Evolutionary conservation across 371 early-diverging fungal genomes (phyloP), one percentile per base, ranked within the genome.

Genomic region (Smittium mucronatum): DNA sequence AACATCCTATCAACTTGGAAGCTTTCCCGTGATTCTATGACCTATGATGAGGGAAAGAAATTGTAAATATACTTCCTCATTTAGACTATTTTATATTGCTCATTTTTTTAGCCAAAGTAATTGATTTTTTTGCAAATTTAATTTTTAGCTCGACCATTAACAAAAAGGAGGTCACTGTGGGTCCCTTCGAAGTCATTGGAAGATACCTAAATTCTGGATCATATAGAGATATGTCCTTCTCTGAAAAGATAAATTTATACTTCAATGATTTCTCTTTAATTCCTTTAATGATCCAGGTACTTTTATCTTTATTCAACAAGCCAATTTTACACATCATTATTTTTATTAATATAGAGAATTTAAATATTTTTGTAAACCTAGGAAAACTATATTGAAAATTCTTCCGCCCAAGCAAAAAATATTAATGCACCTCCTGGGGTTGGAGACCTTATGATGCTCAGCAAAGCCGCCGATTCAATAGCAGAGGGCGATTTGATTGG

Each of bases 1-100:
- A 99, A 98, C 77, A 85, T 93, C 68, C 74, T 99, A 63, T 94
- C 97, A 1, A 90, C 91, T 8, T 96, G 91, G 75, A 83, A 89
- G 36, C 76, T 95, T 28, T 79, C 80, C 11, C 77, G 83, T 68
- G 74, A 78, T 16, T 77, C 76, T 0, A 87, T 99, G 86, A 76
- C 81, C 34, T 95, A 86, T 72, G 91, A 95, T 71, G 84, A 93
- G 68, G 88, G 93, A 34, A 91, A 92, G 68, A 75, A 74, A 29
- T 79, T 90, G 70, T 70, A 70, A n/a, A 60, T 26, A 16, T 57
- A 8, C 86, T 26, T 59, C 21, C 25, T 25, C 33, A 21, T 74
- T 60, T 66, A 21, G 29, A 26, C 31, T 60, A n/a, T 71, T 26
- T 57, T 67, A 34, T 60, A 36, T 26, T 35, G 25, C 34, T 34